Percentiles rank a stretch among this genome's conserved stretches.
Evolutionary conservation across 2,329 filamentous ascomycete genomes (phyloP).

Genomic region (Penicillium sp.): DNA sequence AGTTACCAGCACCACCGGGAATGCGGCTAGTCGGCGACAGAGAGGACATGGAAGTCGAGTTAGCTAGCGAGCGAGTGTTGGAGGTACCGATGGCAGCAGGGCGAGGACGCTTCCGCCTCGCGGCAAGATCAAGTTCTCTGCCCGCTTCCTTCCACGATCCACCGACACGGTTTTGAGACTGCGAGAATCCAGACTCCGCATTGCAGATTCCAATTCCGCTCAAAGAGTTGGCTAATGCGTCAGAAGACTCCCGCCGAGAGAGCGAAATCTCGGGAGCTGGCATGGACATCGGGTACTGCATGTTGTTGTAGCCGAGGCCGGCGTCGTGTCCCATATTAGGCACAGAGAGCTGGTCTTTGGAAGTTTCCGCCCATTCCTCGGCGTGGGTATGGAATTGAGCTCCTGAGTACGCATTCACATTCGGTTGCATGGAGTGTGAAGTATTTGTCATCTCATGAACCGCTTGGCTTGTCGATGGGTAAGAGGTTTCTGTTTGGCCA

Average conservation of each 20-base stretch:
- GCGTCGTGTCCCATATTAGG: constrained; percentile 21
- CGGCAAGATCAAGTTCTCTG: constrained; percentile 44
- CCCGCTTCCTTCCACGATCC: constrained; percentile 34
- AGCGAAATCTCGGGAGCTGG: constrained; percentile 29
- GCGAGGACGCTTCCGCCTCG: constrained; percentile 43
- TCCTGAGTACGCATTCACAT: constrained; percentile 14
- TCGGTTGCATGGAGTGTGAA: constrained; percentile 15
- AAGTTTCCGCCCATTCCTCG: constrained; percentile 28
- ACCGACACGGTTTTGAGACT: constrained; percentile 25
- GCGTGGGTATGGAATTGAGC: constrained; percentile 14
- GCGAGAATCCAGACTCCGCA: constrained; percentile 21
- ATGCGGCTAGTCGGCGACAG: constrained; percentile 39
- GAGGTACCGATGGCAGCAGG: constrained; percentile 45
- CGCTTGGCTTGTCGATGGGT: constrained; percentile 21
- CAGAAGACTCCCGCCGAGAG: constrained; percentile 31
- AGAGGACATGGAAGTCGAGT: constrained; percentile 39
- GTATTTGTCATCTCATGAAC: constrained; percentile 17
- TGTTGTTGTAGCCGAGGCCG: constrained; percentile 26
- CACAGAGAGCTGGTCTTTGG: constrained; percentile 17
- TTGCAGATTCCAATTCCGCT: constrained; percentile 36
- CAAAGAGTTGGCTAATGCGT: constrained; percentile 32
- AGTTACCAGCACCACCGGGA: constrained; percentile 32
- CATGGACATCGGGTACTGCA: constrained; percentile 30
- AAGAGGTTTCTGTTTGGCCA: constrained; percentile 21
- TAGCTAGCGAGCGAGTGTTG: constrained; percentile 34